Conservation (phyloP, 2,329 filamentous ascomycete species). For the Exophiala alcalophila region DNA sequence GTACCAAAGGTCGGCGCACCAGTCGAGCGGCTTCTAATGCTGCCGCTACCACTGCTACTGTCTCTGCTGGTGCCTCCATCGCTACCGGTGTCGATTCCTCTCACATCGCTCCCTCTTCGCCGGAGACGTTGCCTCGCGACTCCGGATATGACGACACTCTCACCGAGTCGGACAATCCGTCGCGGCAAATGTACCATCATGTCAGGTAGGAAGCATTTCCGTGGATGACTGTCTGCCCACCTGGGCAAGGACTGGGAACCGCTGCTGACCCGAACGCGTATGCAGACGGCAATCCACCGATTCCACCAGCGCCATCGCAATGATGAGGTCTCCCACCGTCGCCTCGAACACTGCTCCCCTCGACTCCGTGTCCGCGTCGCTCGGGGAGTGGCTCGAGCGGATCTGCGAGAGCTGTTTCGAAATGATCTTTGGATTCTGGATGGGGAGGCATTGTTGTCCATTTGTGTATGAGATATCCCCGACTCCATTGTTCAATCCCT, state of each 20-base stretch:
- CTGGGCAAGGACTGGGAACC: too few relatives aligned
- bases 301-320: background rate
- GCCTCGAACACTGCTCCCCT: background rate
- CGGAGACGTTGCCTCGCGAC: too few relatives aligned
- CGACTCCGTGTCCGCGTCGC: constrained; percentile 5
- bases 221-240: too few relatives aligned
- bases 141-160: too few relatives aligned
- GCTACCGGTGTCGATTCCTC: too few relatives aligned
- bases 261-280: too few relatives aligned
- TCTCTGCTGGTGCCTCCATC: too few relatives aligned
- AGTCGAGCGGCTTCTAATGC: constrained; percentile 3
- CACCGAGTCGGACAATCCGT: too few relatives aligned
- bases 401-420: constrained; percentile 42
- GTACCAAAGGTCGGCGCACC: constrained; percentile 1
- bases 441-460: constrained; percentile 44
- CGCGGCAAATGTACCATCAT: too few relatives aligned
- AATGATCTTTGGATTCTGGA: constrained; percentile 44
- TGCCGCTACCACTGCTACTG: constrained; percentile 1
- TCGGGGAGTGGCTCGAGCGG: constrained; percentile 26
- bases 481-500: too few relatives aligned
- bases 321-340: background rate
- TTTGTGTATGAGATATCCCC: constrained; percentile 37
- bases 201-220: too few relatives aligned
- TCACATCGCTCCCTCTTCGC: too few relatives aligned
- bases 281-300: background rate